Percentiles rank a stretch among this genome's conserved stretches.
phyloP scores from a whole-genome alignment of 352 stramenopile species.

The Phytophthora europaea region DNA sequence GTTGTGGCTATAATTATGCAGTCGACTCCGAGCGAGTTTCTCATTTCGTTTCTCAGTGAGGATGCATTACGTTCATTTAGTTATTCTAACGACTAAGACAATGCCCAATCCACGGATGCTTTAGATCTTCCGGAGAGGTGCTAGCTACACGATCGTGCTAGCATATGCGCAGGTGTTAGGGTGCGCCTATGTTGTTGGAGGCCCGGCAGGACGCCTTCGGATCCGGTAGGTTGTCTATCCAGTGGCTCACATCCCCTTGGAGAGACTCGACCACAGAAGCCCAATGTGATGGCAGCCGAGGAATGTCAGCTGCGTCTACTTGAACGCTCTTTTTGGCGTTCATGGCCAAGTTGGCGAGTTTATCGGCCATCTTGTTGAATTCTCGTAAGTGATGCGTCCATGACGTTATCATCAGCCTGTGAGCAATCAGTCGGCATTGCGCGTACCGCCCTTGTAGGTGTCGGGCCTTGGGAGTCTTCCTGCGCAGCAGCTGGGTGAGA shows the following conservation, averaged over 20 bases:
- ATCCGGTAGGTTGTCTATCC: not conserved
- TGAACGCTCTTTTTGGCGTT: not conserved
- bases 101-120: not conserved
- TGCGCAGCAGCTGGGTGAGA: not conserved
- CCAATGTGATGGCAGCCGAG: not conserved
- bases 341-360: not conserved
- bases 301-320: not conserved
- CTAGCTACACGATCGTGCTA: not conserved
- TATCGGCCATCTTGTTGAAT: not conserved
- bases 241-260: not conserved
- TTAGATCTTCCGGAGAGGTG: not conserved
- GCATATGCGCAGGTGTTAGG: not conserved
- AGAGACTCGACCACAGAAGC: not conserved
- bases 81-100: not conserved
- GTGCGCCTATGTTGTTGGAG: not conserved
- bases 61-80: not conserved
- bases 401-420: not conserved
- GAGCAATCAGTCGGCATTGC: not conserved
- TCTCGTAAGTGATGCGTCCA: not conserved
- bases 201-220: not conserved
- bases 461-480: not conserved
- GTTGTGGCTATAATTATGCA: too few relatives aligned
- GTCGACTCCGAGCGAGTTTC: too few relatives aligned
- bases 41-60: not conserved
- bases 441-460: not conserved